Base-by-base conservation (phyloP, 345 rosid species). In the Carallia brachiata region DNA sequence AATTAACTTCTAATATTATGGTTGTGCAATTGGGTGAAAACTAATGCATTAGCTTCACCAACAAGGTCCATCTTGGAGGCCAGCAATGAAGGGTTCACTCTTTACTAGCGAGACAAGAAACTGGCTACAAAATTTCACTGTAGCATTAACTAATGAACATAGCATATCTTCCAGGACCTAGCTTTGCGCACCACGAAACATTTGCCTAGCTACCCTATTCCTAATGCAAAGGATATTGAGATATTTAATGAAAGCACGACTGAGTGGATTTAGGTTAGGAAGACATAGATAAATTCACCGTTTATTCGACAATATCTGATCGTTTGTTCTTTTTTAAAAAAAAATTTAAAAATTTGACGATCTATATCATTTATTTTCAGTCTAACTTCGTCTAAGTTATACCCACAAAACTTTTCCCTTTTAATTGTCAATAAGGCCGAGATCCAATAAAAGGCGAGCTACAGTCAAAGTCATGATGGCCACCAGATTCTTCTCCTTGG, bases 391-490 rank as follows among this genome's bases (percentile, higher is more conserved):
- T 23, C 23, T 23, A 23, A 23, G 0, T 23, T 23, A 23, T 23
- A 23, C 23, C 23, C 23, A 23, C 0, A 23, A 23, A 23, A 23
- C 23, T 23, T 23, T 23, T 23, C 23, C 23, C 23, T 44, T 44
- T 44, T 44, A 44, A 10, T 12, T 44, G 50, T 3, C 16, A 44
- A 59, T 7, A 4, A 59, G 61, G 64, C 15, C 37, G 32, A 71
- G 83, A 72, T 74, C 83, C 85, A 79, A 77, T 78, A 68, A 79
- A 80, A 67, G 77, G 28, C 57, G 73, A 87, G 85, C 70, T 73
- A 32, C 4, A 39, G 66, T 75, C 77, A 76, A 78, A 72, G 66
- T 58, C 68, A 77, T 79, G 78, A 82, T 71, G 71, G 66, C 73
- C 75, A 67, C 87, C 86, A 78, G 16, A 4, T 48, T 70, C 70